Evolutionary conservation across 139 green algal species (phyloP).

Genomic region (Chlamydomonas sphaeroides): DNA sequence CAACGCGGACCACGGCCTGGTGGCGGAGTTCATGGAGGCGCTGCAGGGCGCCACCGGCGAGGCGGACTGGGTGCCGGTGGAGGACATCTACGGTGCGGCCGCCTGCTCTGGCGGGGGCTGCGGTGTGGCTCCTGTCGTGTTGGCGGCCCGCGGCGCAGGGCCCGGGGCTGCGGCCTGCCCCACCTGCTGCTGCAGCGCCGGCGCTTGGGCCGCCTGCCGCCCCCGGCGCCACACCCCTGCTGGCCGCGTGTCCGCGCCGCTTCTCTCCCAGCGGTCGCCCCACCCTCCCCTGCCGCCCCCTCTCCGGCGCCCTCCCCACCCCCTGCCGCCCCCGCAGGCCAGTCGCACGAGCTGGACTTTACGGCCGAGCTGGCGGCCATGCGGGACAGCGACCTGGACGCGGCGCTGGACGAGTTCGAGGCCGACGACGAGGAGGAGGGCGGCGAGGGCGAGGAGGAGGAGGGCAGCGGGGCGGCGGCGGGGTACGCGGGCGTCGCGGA

Average conservation of each 20-base stretch:
- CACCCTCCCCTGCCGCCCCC: neutral
- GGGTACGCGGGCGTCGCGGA: neutral
- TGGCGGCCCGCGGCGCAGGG: neutral
- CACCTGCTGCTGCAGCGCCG: neutral
- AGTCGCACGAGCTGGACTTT: neutral
- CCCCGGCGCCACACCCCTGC: too few species aligned
- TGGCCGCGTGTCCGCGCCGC: neutral
- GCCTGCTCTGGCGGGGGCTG: neutral
- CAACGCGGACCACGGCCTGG: conserved; percentile 16
- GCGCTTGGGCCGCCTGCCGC: too few species aligned
- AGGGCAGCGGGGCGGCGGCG: neutral
- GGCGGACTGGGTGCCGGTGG: conserved; percentile 35
- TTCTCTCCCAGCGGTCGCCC: neutral
- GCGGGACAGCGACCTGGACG: conserved; percentile 17
- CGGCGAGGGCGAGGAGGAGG: neutral
- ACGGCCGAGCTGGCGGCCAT: neutral
- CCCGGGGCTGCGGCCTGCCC: too few species aligned
- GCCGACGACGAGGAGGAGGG: neutral
- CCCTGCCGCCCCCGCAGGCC: neutral
- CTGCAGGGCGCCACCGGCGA: neutral
- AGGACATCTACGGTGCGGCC: neutral
- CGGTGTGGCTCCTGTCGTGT: neutral
- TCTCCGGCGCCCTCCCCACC: neutral
- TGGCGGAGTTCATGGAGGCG: neutral
- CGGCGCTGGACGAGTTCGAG: neutral